Evolutionary conservation across 2,329 filamentous ascomycete genomes (phyloP), one percentile per base, ranked within the genome.

Genomic region (Pseudogymnoascus sp.): DNA sequence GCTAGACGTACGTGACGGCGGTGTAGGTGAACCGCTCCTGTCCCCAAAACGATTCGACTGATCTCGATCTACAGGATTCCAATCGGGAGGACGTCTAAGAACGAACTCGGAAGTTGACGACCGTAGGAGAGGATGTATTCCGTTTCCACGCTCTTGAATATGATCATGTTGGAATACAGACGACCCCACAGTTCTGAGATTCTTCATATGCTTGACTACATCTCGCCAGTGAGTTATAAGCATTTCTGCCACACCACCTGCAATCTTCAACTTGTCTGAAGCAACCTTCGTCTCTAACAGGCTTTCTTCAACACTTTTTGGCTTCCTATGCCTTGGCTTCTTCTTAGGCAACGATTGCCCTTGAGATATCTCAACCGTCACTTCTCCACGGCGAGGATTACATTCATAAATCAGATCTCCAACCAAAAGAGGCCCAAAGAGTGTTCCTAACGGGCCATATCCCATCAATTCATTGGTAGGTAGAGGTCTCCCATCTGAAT

Each of bases 211-310:
- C 40, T 79, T 77, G 46, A 87, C 83, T 9, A 88, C 78, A 59
- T 87, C 84, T 64, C 82, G 77, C 87, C 87, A 89, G 66, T 88
- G 80, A 1, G 80, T 76, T 59, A 89, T 84, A 4, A 89, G 75
- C 85, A 89, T 88, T 71, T 88, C 84, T 0, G 84, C 77, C 31
- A 89, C 81, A 34, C 75, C 75, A 64, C 85, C 87, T 9, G 84
- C 84, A 62, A 86, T 73, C 49, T 79, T 77, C 21, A 86, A 77
- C 67, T 84, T 87, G 74, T 86, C 80, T 16, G 87, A 65, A 40
- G 68, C 63, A 14, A 67, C 68, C 18, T 69, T 66, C 38, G 71
- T 68, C 6, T 67, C 61, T 8, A 62, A 38, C 16, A 49, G 63
- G 16, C 62, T 62, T 12, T 71, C 67, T 21, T 71, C 68, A 3